These are phyloP conservation scores for Rhododendron kiyosumense DNA, from an alignment of 148 eudicot genomes.

Conservation along the genomic window DNA sequence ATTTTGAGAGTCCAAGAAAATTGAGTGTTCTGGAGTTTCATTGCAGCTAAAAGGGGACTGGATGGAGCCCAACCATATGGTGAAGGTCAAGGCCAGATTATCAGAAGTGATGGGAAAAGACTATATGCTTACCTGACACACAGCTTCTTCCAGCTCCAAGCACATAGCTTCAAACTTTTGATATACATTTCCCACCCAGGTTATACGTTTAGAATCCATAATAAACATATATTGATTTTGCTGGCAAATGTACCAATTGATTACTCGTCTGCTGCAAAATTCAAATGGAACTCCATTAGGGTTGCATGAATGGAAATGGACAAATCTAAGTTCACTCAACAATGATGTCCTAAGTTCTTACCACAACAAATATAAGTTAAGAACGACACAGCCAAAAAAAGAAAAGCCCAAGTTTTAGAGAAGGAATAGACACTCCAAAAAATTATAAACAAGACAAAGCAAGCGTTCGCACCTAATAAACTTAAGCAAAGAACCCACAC, in stretches of 20 bases:
- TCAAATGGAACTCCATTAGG: neutral
- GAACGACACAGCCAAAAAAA: neutral
- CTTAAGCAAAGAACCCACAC: neutral
- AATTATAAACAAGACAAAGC: neutral
- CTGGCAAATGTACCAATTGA: neutral
- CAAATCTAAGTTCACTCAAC: neutral
- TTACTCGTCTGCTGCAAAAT: constrained; percentile 9
- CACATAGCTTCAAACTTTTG: constrained; percentile 71
- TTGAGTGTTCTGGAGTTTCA: neutral
- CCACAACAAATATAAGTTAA: neutral
- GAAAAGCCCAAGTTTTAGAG: neutral
- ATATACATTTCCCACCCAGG: constrained; percentile 66
- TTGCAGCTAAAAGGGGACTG: neutral
- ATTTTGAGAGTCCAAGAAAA: neutral
- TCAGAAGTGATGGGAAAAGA: neutral
- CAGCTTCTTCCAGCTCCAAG: constrained; percentile 72
- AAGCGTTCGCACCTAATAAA: neutral
- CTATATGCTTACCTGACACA: constrained; percentile 49
- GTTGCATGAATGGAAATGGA: neutral
- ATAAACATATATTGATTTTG: constrained; percentile 12
- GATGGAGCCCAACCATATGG: neutral
- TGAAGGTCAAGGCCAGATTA: neutral
- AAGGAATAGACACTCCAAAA: neutral
- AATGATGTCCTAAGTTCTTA: neutral
- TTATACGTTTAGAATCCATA: constrained; percentile 58